Evolutionary conservation across 768 basidiomycete genomes (phyloP).

Genomic region (Cyclocybe cylindracea): DNA sequence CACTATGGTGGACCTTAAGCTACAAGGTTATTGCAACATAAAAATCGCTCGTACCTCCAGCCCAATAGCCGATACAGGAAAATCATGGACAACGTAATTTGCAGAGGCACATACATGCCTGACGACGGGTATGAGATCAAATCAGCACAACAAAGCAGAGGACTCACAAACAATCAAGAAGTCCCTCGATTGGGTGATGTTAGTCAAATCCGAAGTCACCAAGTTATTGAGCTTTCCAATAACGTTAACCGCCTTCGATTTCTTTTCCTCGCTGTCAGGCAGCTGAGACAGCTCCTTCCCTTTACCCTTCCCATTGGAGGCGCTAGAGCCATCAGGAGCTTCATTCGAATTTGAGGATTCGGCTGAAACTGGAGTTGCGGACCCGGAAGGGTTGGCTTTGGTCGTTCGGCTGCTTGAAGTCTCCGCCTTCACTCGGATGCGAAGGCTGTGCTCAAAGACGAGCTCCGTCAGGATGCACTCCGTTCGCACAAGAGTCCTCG

Average conservation of each 20-base stretch:
- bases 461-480: slow-evolving; percentile 47
- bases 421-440: slow-evolving; percentile 59
- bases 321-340: background rate
- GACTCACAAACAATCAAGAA: slow-evolving; percentile 10
- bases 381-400: background rate
- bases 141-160: background rate
- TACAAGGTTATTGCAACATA: too few species aligned
- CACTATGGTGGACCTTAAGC: slow-evolving; percentile 20
- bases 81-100: slow-evolving; percentile 10
- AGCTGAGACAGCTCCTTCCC: background rate
- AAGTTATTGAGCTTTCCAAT: slow-evolving; percentile 14
- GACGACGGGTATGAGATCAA: background rate
- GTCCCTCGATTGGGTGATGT: slow-evolving; percentile 9
- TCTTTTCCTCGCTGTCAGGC: background rate
- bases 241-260: slow-evolving; percentile 19
- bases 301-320: slow-evolving; percentile 2
- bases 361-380: background rate
- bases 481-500: slow-evolving; percentile 34
- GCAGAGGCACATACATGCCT: slow-evolving; percentile 14
- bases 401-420: background rate
- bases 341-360: background rate
- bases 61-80: slow-evolving; percentile 19
- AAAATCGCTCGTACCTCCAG: slow-evolving; percentile 14
- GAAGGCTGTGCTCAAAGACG: slow-evolving; percentile 47
- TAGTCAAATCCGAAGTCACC: slow-evolving; percentile 13